Evolutionary conservation across 768 basidiomycete species (phyloP), one percentile per base, ranked within the genome.

Genomic region (Ephemerocybe angulata): DNA sequence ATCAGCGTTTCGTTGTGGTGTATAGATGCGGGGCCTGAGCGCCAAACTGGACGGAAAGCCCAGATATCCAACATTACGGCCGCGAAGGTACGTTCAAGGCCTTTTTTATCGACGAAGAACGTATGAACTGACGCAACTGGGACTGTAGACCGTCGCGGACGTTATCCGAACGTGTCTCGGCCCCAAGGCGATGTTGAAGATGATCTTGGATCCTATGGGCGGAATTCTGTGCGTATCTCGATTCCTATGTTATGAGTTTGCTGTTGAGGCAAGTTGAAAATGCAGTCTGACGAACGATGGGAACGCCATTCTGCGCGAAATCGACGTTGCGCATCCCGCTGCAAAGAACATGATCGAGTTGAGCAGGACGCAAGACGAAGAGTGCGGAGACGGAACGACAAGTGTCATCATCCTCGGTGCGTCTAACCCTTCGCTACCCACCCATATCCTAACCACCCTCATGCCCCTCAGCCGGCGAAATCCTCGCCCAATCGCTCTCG

Each of bases 311-410:
- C 76, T 98, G 37, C 87, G 97, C 51, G 97, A 99, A 71, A 99
- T 98, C 62, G 97, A 99, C 62, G 97, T 99, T 28, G 94, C 95
- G 2, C 97, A 99, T 64, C 97, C 96, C 3, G 97, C 97, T 25
- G 96, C 97, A 24, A 99, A 98, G 77, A 97, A 95, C 62, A 98
- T 99, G 96, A 97, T 99, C 60, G 97, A 99, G 73, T 84, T 98
- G 11, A 93, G 92, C 63, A 75, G 97, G 67, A 98, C 97, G 1
- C 97, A 98, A 70, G 97, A 98, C 63, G 97, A 98, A 73, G 97
- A 98, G 66, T 97, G 97, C 60, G 97, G 96, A 44, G 97, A 98
- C 71, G 97, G 96, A 55, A 99, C 97, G 22, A 99, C 96, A 12
- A 93, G 90, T 65, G 96, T 98, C 46, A 97, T 99, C 74, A 97